phyloP scores from a whole-genome alignment of 2,329 filamentous ascomycete genomes.

The Hypoxylon sp. region DNA sequence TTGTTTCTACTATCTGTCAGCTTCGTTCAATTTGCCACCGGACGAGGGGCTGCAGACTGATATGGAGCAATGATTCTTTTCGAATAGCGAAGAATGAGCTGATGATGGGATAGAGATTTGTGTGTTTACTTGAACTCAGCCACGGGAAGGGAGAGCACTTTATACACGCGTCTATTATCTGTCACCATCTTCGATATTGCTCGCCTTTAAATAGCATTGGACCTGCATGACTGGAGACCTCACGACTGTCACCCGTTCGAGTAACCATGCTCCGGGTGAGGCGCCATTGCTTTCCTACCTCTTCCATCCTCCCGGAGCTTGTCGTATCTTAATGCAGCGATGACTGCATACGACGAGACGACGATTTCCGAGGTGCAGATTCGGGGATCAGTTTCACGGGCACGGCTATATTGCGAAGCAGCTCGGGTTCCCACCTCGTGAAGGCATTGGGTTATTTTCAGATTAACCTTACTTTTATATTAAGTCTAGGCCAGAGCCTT shows the following conservation, averaged over 20 bases:
- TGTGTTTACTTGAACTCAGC: conserved; percentile 26
- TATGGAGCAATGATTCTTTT: conserved; percentile 17
- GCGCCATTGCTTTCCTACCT: conserved; percentile 20
- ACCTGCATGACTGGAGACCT: conserved; percentile 38
- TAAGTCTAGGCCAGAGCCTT: conserved; percentile 32
- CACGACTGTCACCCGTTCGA: conserved; percentile 43
- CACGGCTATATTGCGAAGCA: conserved; percentile 41
- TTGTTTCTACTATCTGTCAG: conserved; percentile 17
- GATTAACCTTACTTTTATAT: conserved; percentile 42
- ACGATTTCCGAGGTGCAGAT: conserved; percentile 39
- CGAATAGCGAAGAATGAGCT: conserved; percentile 22
- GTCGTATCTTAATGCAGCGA: conserved; percentile 27
- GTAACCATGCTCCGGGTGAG: conserved; percentile 32
- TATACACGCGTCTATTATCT: conserved; percentile 34
- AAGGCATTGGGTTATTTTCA: conserved; percentile 38
- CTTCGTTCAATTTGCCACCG: neutral
- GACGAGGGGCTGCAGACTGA: conserved; percentile 15
- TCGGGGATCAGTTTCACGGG: conserved; percentile 37
- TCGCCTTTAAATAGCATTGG: conserved; percentile 35
- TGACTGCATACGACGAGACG: conserved; percentile 29
- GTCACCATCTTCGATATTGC: conserved; percentile 25
- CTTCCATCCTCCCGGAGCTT: conserved; percentile 34
- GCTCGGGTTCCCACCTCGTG: conserved; percentile 19
- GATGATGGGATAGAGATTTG: conserved; percentile 21
- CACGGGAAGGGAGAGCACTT: conserved; percentile 27